Conservation (phyloP, 1,284 basidiomycete species). For the Tremellales sp. region DNA sequence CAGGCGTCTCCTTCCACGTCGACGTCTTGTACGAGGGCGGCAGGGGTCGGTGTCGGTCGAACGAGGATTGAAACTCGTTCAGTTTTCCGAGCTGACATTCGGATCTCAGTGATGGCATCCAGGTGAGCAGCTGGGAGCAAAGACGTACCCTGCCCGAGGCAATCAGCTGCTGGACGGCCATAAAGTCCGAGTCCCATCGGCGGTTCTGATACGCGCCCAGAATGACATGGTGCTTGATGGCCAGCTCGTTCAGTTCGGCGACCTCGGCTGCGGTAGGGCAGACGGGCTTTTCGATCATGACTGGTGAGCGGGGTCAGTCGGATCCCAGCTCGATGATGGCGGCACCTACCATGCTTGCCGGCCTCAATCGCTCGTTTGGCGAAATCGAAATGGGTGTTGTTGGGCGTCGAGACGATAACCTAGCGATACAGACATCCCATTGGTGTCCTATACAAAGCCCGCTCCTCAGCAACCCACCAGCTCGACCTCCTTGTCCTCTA, state of each 20-base stretch:
- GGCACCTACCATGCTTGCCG: slow-evolving; percentile 66
- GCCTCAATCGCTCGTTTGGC: slow-evolving; percentile 57
- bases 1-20: slow-evolving; percentile 51
- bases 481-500: slow-evolving; percentile 48
- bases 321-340: slow-evolving; percentile 46
- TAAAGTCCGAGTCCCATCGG: slow-evolving; percentile 58
- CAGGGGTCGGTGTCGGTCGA: slow-evolving; percentile 68
- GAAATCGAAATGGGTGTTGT: slow-evolving; percentile 68
- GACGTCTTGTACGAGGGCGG: slow-evolving; percentile 56
- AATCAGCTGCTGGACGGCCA: slow-evolving; percentile 66
- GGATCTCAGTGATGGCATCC: neutral
- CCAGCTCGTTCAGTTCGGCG: slow-evolving; percentile 62
- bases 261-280: slow-evolving; percentile 65
- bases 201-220: slow-evolving; percentile 71
- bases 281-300: slow-evolving; percentile 78
- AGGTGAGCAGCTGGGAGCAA: neutral
- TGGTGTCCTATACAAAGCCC: neutral
- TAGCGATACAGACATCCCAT: neutral
- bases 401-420: slow-evolving; percentile 69
- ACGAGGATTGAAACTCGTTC: slow-evolving; percentile 50
- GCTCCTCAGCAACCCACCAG: slow-evolving; percentile 27
- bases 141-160: slow-evolving; percentile 55
- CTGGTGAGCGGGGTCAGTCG: slow-evolving; percentile 16
- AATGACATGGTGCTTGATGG: slow-evolving; percentile 62
- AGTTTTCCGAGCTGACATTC: slow-evolving; percentile 40